A percentile compares a stretch with the other conserved stretches of the same genome.
phyloP scores from a whole-genome alignment of 2,329 filamentous ascomycete species.

The Colletotrichum graminicola region DNA sequence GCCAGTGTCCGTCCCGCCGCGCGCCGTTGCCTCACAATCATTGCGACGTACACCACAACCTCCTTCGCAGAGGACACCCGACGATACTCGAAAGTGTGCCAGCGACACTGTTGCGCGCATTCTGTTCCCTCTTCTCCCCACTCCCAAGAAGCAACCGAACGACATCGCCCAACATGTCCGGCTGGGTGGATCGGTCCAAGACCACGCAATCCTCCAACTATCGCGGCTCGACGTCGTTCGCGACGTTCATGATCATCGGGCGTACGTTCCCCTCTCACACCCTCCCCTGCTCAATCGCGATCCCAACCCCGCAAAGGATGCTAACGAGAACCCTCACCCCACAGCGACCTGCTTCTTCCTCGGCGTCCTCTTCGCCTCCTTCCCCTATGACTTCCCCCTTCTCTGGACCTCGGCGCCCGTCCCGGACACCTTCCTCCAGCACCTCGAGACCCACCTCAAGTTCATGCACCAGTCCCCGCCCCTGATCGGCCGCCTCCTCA shows the following conservation, averaged over 20 bases:
- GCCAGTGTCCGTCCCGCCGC: conserved; percentile 4
- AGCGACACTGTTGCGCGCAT: conserved; percentile 5
- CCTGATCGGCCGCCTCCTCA: conserved; percentile 91
- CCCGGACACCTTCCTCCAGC: conserved; percentile 78
- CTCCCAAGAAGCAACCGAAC: neutral
- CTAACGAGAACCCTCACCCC: conserved; percentile 15
- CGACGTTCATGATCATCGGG: conserved; percentile 96
- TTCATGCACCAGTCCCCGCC: conserved; percentile 93
- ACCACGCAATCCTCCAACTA: conserved; percentile 69
- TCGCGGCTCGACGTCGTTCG: conserved; percentile 79
- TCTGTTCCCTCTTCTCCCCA: neutral
- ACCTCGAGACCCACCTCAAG: conserved; percentile 89
- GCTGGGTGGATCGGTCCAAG: conserved; percentile 65
- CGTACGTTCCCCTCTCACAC: conserved; percentile 71
- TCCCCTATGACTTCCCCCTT: conserved; percentile 95
- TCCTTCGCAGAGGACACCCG: neutral
- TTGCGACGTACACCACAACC: neutral
- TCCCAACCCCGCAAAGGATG: neutral
- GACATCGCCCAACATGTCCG: conserved; percentile 29
- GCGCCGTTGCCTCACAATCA: neutral
- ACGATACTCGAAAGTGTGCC: neutral
- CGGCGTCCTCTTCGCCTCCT: conserved; percentile 94
- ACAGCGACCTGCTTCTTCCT: conserved; percentile 95
- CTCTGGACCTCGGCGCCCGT: conserved; percentile 80
- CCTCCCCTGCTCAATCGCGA: conserved; percentile 2